Evolutionary conservation across 306 rosid species (phyloP).

Genomic region (Fagus sylvatica): DNA sequence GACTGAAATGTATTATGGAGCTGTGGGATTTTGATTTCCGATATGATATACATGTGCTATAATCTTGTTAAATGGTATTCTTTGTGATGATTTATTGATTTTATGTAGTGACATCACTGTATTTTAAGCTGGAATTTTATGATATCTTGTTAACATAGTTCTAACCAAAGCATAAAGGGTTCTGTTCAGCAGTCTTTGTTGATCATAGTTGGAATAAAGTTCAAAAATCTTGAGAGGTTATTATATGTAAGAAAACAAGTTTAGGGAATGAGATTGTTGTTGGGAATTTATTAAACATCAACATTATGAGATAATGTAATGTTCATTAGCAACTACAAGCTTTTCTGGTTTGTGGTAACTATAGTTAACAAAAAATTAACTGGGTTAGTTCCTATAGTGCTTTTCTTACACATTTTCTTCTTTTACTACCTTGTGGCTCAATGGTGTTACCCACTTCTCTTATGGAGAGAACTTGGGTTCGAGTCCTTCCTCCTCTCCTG

Average conservation of each 20-base stretch:
- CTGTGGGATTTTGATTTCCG: not conserved
- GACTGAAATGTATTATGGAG: not conserved
- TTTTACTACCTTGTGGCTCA: no score
- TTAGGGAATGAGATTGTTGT: not conserved
- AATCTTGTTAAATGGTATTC: not conserved
- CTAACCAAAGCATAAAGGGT: not conserved
- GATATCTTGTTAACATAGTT: conserved; percentile 3
- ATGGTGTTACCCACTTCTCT: no score
- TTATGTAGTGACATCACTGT: not conserved
- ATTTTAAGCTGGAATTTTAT: conserved; percentile 7
- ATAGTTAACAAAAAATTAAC: not conserved
- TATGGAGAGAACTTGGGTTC: no score
- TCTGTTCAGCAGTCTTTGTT: not conserved
- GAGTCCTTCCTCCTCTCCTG: no score
- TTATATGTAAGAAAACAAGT: not conserved
- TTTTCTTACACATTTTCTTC: no score
- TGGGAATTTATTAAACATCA: not conserved
- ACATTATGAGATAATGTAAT: not conserved
- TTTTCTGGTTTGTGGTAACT: not conserved
- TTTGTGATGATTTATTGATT: not conserved
- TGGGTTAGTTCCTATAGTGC: not conserved
- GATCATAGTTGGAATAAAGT: not conserved
- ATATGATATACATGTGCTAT: not conserved
- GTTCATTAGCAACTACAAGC: not conserved
- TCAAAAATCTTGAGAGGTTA: not conserved